Base-by-base conservation (phyloP, 2,329 filamentous ascomycete species). In the Alternaria dauci region DNA sequence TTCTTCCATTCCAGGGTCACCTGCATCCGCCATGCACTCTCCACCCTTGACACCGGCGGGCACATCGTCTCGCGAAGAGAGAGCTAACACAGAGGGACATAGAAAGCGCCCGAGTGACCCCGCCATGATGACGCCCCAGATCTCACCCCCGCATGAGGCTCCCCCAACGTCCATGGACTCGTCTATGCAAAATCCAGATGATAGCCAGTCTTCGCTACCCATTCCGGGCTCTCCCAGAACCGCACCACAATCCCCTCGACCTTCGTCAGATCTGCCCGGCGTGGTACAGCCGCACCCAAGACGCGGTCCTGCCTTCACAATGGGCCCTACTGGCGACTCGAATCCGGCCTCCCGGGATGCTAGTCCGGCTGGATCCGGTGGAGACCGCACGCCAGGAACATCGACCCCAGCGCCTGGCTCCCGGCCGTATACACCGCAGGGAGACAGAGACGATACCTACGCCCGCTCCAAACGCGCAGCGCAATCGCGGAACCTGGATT, bases 31-130 rank as follows among this genome's bases (percentile, higher is more conserved):
- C 58, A 87, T 96, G 81, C 91, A 94, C 69, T 96, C 94, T 11
- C 94, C 94, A 67, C 93, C 93, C 42, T 85, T 98, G 53, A 97
- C 94, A 12, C 94, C 94, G 18, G 89, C 93, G 55, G 93, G 89
- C 52, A 94, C 92, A 43, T 82, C 84, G 65, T 87, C 86, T 54
- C 82, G 83, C 68, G 88, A 88, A 73, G 83, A 74, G 70, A 81
- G 75, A 67, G 52, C 71, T 32, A 59, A 44, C 71, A 71, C 71
- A 67, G 69, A 77, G 72, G 61, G 77, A 74, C 61, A 73, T 50
- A 75, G 67, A 55, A 77, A 72, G 63, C 80, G 76, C 28, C 72
- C 76, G 42, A 77, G 76, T 41, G 79, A 81, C 48, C 78, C 82
- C 41, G 79, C 83, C 61, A 84, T 87, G 57, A 84, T 87, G 76